Evolutionary conservation across 2,329 filamentous ascomycete species (phyloP).

Genomic region (Tolypocladium guangdongense): DNA sequence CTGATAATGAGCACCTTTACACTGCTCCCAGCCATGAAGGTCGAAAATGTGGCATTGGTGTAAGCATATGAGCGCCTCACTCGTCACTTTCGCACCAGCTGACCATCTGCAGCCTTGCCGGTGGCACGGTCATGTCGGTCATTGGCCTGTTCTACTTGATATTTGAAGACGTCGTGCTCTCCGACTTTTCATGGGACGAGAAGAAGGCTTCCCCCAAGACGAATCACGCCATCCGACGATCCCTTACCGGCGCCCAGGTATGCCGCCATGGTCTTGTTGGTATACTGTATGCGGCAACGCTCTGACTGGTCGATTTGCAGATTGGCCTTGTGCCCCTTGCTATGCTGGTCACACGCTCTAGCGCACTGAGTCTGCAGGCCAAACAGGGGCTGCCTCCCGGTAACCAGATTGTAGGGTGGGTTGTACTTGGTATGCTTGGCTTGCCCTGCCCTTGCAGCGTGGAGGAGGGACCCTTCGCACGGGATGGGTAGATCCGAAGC

Average conservation of each 20-base stretch:
- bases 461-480: no score
- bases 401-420: constrained; percentile 80
- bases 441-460: background rate
- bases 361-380: constrained; percentile 72
- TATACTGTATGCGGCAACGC: background rate
- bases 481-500: background rate
- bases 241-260: constrained; percentile 57
- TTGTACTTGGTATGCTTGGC: constrained; percentile 55
- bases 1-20: constrained; percentile 84
- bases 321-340: constrained; percentile 70
- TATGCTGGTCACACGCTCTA: constrained; percentile 79
- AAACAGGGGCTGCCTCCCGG: constrained; percentile 76
- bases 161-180: constrained; percentile 57
- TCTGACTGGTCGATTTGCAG: constrained; percentile 21
- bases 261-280: constrained; percentile 6
- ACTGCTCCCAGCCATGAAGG: constrained; percentile 74
- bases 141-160: constrained; percentile 69
- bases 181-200: constrained; percentile 26
- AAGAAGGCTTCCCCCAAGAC: constrained; percentile 7
- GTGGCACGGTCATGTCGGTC: constrained; percentile 66
- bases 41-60: constrained; percentile 67
- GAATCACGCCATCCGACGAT: constrained; percentile 39
- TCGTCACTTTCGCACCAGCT: background rate
- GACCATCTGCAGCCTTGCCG: constrained; percentile 45
- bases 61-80: constrained; percentile 28